These are phyloP conservation scores for Boletus insuetus DNA, from an alignment of 768 basidiomycete species.

Conservation along the genomic window DNA sequence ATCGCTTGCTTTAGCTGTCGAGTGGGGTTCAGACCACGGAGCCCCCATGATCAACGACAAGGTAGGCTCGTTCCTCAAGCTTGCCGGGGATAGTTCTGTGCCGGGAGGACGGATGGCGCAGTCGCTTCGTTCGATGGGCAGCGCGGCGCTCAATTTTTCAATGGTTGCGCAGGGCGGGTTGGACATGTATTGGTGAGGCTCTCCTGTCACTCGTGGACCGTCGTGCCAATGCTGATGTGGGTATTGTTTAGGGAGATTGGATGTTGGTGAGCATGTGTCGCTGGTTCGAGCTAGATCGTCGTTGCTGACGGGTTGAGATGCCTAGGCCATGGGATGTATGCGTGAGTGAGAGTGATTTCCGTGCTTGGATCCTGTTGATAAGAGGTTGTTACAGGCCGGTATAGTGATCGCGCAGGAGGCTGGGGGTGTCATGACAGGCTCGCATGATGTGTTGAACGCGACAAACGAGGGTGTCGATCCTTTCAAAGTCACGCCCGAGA, in stretches of 20 bases:
- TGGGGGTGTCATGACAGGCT: constrained; percentile 76
- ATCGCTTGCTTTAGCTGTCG: constrained; percentile 50
- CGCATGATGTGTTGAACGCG: constrained; percentile 45
- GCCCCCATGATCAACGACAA: constrained; percentile 54
- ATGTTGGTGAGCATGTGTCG: constrained; percentile 45
- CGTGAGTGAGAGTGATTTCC: constrained; percentile 33
- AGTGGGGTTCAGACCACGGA: constrained; percentile 85
- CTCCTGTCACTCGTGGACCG: background rate
- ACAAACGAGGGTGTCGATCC: constrained; percentile 37
- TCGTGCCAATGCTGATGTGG: background rate
- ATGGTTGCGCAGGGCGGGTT: constrained; percentile 86
- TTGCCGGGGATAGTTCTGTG: constrained; percentile 71
- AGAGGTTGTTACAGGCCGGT: constrained; percentile 56
- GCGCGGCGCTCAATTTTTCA: constrained; percentile 78
- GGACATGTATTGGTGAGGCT: constrained; percentile 74
- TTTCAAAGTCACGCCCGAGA: constrained; percentile 63
- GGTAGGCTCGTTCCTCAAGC: constrained; percentile 61
- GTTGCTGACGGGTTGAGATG: background rate
- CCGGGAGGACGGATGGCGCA: constrained; percentile 81
- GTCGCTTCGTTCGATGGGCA: constrained; percentile 78
- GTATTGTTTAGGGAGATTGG: constrained; percentile 70
- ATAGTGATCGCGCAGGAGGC: constrained; percentile 90
- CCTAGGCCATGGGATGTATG: constrained; percentile 83
- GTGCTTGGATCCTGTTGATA: background rate
- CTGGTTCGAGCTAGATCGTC: background rate